Evolutionary conservation across 352 stramenopile genomes (phyloP), one percentile per base, ranked within the genome.

Genomic region (Phytophthora quininea): DNA sequence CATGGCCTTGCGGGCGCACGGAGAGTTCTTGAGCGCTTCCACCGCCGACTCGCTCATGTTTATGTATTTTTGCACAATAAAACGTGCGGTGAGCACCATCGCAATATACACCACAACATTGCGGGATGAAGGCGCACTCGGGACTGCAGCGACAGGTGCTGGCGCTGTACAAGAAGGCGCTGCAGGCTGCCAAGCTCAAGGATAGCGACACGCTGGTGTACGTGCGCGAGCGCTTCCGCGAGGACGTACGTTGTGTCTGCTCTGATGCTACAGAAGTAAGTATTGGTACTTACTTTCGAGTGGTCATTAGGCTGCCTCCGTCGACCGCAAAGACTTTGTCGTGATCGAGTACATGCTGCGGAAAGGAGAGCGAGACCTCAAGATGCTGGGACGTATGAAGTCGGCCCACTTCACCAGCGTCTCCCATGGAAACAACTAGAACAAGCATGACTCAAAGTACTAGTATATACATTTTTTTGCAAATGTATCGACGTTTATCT

Each of bases 301-400:
- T 31, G n/a, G 4, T 50, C 8, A 48, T 27, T 37, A 94, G 80
- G 88, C 73, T 14, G 45, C 48, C 0, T 79, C 79, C 3, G 84
- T 94, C 29, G 71, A 81, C 7, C 80, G 86, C 38, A 90, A 80
- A 63, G 82, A 94, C 71, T 96, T 96, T 67, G 70, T 76, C 8
- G 72, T 91, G 62, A 94, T 96, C 58, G 88, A 96, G 78, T 84
- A 94, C 49, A 77, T 96, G 74, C 67, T 96, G 59, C 88, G 88
- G 70, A 96, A 96, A 53, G 88, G 88, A 3, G 79, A 96, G 62
- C 83, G 86, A 14, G 86, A 96, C 54, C 68, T 96, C 42, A 92
- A 94, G 76, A 88, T 92, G 78, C 74, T 94, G 43, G 68, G 82
- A 54, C 68, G 60, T 37, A 89, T 91, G 70, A 93, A 92, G 60